Evolutionary conservation across 2,329 filamentous ascomycete genomes (phyloP), one percentile per base, ranked within the genome.

Genomic region (Drechmeria coniospora): DNA sequence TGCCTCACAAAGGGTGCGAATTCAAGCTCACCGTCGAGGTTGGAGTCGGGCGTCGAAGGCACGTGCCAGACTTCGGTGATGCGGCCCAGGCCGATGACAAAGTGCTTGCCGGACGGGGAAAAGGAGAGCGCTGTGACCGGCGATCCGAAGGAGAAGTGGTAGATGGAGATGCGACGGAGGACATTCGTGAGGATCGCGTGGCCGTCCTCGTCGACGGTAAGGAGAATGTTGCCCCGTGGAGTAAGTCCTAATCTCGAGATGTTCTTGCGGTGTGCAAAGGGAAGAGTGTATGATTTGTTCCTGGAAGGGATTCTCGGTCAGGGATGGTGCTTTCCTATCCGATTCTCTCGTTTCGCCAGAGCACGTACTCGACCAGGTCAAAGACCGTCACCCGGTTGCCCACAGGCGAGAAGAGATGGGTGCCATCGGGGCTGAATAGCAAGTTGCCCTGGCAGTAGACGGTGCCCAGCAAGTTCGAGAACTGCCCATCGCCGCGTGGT

Each of bases 371-470:
- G 45, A 94, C 79, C 25, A 98, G 66, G 51, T 98, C 87, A 55
- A 98, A 98, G 29, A 95, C 79, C 2, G 87, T 83, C 35, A 98
- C 84, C 49, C 84, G 68, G 58, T 95, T 98, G 50, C 90, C 90
- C 29, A 98, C 90, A 6, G 90, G 92, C 24, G 90, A 98, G 46
- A 92, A 81, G 39, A 98, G 69, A 58, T 83, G 87, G 45, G 82
- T 90, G 50, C 92, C 92, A 69, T 98, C 87, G 35, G 86, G 83
- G 45, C 82, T 92, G 63, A 92, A 98, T 50, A 94, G 69, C 47
- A 98, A 71, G 54, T 95, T 98, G 57, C 92, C 90, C 70, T 86
- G 82, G 62, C 84, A 83, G 65, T 95, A 98, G 50, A 98, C 90
- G 42, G 90, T 98, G 51, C 90, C 92, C 47, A 98, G 72, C 52